Percentiles rank a stretch among this genome's conserved stretches.
Conservation (phyloP, 306 rosid species). For the Amphicarpaea edgeworthii region DNA sequence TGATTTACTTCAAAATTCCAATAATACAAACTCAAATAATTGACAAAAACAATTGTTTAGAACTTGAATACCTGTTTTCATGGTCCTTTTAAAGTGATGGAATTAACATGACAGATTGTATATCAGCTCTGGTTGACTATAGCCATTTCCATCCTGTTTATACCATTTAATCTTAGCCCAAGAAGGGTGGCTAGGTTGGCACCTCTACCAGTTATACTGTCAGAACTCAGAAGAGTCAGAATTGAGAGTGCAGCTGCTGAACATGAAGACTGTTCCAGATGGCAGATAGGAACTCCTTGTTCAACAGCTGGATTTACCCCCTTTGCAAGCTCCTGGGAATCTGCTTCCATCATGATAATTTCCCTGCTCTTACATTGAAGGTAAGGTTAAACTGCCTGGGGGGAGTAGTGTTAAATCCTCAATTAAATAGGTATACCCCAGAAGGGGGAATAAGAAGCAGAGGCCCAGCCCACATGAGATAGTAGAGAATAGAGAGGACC, state of each 20-base stretch:
- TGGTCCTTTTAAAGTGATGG: neutral
- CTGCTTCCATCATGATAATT: neutral
- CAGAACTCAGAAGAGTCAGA: neutral
- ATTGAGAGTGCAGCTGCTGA: neutral
- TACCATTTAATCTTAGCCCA: neutral
- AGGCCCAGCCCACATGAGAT: neutral
- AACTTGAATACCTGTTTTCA: neutral
- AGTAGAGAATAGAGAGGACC: neutral
- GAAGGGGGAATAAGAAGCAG: neutral
- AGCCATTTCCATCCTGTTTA: neutral
- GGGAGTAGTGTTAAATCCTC: neutral
- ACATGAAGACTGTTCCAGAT: slow-evolving; percentile 1
- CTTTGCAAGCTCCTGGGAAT: neutral
- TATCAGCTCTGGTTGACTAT: neutral
- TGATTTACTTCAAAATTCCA: neutral
- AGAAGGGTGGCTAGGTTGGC: neutral
- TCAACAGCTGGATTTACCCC: neutral
- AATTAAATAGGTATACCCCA: neutral
- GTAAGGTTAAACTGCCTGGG: neutral
- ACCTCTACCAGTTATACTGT: neutral
- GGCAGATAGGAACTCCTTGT: neutral
- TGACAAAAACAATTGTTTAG: neutral
- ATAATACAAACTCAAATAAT: neutral
- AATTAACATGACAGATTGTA: neutral
- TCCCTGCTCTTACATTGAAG: neutral